Evolutionary conservation across 176 grass and related monocot species (phyloP).

Genomic region (Ensete glaucum): DNA sequence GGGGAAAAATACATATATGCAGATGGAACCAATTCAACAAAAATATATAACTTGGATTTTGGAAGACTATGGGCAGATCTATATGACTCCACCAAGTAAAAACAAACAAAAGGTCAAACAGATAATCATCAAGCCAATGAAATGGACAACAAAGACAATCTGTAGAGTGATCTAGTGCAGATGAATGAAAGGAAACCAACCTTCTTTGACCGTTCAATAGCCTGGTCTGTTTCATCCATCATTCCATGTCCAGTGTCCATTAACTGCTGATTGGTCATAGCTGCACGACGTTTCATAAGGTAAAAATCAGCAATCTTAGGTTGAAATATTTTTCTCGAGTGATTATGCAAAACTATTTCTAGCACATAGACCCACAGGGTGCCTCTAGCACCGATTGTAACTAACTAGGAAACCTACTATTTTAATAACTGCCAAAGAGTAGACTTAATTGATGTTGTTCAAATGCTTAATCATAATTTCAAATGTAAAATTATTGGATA

Average conservation of each 20-base stretch:
- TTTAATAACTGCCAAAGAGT: too few species aligned
- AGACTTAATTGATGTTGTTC: not conserved
- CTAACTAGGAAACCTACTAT: too few species aligned
- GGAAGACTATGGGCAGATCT: not conserved
- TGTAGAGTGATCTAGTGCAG: not conserved
- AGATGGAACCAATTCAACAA: not conserved
- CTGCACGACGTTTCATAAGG: slow-evolving; percentile 21
- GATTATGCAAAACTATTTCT: too few species aligned
- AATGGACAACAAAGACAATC: not conserved
- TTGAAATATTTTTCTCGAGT: not conserved
- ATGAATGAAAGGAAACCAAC: not conserved
- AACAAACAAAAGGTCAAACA: not conserved
- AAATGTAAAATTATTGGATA: not conserved
- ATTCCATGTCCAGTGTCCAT: slow-evolving; percentile 59
- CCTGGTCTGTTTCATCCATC: slow-evolving; percentile 89
- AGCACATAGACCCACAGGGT: too few species aligned
- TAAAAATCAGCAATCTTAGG: not conserved
- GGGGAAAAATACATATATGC: not conserved
- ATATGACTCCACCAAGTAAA: not conserved
- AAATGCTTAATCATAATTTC: not conserved
- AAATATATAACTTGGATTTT: not conserved
- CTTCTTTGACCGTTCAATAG: slow-evolving; percentile 76
- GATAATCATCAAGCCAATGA: not conserved
- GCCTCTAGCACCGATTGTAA: too few species aligned
- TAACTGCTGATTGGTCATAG: slow-evolving; percentile 95